Conservation (phyloP, 2,329 filamentous ascomycete genomes). For the Rhynchosporium agropyri region DNA sequence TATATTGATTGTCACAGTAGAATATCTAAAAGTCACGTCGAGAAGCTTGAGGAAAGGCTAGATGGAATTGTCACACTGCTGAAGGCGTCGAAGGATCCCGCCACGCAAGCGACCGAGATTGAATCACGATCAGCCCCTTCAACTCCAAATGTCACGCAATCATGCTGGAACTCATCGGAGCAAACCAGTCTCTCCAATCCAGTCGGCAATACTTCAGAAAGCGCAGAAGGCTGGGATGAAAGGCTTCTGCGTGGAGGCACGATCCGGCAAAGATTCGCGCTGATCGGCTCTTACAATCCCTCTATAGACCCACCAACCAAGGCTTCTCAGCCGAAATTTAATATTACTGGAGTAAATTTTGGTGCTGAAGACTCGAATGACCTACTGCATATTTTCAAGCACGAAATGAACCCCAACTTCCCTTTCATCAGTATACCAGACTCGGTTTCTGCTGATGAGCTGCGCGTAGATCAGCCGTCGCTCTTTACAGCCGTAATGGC, state of each 20-base stretch:
- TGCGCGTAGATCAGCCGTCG: constrained; percentile 29
- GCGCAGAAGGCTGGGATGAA: constrained; percentile 20
- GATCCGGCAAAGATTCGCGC: constrained; percentile 15
- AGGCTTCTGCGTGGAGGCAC: constrained; percentile 16
- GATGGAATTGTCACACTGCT: constrained; percentile 31
- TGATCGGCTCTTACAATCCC: constrained; percentile 4
- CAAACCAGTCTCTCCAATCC: neutral
- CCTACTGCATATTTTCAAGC: constrained; percentile 26
- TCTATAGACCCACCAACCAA: neutral
- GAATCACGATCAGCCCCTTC: neutral
- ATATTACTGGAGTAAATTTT: constrained; percentile 14
- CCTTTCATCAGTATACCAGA: constrained; percentile 33
- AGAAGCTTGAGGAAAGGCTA: constrained; percentile 33
- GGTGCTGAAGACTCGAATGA: constrained; percentile 22
- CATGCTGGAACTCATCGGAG: neutral
- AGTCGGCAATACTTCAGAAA: neutral
- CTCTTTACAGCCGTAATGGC: constrained; percentile 32
- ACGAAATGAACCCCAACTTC: constrained; percentile 30
- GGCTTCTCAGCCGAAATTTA: neutral
- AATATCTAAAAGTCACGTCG: constrained; percentile 24
- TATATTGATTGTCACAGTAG: constrained; percentile 16
- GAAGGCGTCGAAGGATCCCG: constrained; percentile 19
- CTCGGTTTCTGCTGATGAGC: constrained; percentile 9
- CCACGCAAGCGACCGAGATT: neutral
- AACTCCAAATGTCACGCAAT: neutral